A percentile compares a stretch with the other conserved stretches of the same genome.
Conservation (phyloP, 176 grass and related monocot genomes). For the Aegilops bicornis region DNA sequence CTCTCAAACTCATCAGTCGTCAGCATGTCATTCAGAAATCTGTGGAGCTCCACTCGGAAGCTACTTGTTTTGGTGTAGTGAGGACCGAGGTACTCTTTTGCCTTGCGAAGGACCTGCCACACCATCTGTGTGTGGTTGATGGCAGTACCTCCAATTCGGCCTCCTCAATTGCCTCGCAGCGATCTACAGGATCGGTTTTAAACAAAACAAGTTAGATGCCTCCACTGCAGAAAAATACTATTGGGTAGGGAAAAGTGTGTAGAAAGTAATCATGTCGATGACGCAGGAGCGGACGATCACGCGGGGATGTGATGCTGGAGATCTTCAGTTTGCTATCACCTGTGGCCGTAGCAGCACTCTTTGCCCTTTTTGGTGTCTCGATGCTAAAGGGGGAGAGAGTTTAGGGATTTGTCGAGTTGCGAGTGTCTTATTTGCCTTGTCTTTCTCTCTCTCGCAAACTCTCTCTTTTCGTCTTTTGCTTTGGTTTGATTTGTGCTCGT, state of each 20-base stretch:
- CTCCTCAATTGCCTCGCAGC: not conserved
- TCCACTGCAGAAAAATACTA: not conserved
- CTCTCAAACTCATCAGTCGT: slow-evolving; percentile 14
- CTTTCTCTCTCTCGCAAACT: no score
- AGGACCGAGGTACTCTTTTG: not conserved
- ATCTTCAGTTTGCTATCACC: no score
- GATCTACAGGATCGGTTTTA: not conserved
- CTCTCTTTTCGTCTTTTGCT: no score
- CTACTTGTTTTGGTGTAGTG: not conserved
- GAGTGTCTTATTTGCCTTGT: no score
- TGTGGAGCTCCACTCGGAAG: not conserved
- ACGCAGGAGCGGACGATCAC: no score
- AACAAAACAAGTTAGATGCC: not conserved
- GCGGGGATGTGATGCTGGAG: no score
- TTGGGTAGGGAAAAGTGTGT: not conserved
- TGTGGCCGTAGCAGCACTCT: no score
- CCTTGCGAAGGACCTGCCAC: not conserved
- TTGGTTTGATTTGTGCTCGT: no score
- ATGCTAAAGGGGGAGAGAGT: no score
- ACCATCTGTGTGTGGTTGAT: slow-evolving; percentile 3
- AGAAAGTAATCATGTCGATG: not conserved
- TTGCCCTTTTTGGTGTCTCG: no score
- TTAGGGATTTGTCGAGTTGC: no score
- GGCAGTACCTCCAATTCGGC: not conserved
- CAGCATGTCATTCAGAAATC: not conserved